A percentile compares a stretch with the other conserved stretches of the same genome.
Evolutionary conservation across 139 green algal genomes (phyloP).

Genomic region (Ettlia oleoabundans): DNA sequence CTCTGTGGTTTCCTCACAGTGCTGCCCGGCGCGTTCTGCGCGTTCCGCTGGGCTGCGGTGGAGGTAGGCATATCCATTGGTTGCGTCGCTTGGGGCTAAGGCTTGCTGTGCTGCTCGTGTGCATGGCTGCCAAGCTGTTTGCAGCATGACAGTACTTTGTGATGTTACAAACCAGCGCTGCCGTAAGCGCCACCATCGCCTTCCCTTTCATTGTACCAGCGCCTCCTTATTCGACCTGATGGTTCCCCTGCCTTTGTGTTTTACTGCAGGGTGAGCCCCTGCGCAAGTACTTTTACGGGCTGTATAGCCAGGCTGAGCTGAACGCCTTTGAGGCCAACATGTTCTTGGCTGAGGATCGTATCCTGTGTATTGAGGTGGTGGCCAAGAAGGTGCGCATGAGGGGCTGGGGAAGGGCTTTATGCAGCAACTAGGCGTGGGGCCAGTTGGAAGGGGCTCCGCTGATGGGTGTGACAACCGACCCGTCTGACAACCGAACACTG

Average conservation of each 20-base stretch:
- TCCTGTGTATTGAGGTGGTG: constrained; percentile 54
- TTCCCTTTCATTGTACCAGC: background rate
- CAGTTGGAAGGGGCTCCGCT: no score
- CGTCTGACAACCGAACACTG: background rate
- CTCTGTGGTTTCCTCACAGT: constrained; percentile 55
- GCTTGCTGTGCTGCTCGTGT: no score
- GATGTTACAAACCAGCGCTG: no score
- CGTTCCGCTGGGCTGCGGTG: constrained; percentile 49
- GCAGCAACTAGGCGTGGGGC: no score
- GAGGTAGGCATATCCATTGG: no score
- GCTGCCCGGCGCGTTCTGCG: constrained; percentile 51
- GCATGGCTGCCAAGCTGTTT: no score
- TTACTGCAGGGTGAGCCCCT: constrained; percentile 46
- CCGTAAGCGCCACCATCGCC: background rate
- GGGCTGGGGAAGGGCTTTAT: background rate
- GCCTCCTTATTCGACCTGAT: background rate
- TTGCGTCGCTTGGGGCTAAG: no score
- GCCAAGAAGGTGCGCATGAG: constrained; percentile 42
- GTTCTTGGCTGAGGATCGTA: constrained; percentile 53
- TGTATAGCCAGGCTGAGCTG: constrained; percentile 54
- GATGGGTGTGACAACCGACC: no score
- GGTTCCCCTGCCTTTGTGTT: background rate
- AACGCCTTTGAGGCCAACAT: constrained; percentile 59
- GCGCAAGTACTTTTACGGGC: constrained; percentile 53
- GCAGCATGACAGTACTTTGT: no score